These are phyloP conservation scores for Tetrahymena borealis DNA, from an alignment of 73 alveolate species.

Conservation along the genomic window DNA sequence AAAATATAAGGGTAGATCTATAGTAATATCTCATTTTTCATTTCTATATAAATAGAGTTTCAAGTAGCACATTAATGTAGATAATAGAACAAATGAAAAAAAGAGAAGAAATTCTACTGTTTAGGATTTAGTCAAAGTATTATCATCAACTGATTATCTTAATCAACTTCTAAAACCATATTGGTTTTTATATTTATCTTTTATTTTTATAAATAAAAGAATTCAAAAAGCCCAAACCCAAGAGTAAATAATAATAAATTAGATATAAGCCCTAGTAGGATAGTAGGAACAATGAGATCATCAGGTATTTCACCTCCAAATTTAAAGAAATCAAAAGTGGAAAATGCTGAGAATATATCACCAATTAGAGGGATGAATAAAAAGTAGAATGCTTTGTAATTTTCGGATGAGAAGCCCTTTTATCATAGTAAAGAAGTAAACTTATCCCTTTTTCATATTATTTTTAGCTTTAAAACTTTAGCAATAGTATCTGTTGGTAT, in stretches of 20 bases:
- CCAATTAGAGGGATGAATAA: background rate
- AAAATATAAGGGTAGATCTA: background rate
- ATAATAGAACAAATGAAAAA: background rate
- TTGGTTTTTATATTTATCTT: background rate
- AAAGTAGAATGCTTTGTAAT: background rate
- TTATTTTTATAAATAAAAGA: background rate
- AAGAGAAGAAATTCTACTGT: background rate
- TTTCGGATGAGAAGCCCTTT: background rate
- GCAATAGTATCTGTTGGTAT: background rate
- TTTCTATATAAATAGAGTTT: background rate
- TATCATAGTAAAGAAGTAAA: background rate
- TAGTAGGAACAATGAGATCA: background rate
- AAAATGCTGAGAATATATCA: background rate
- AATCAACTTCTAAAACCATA: background rate
- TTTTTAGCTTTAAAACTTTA: too few species aligned
- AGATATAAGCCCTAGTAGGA: background rate
- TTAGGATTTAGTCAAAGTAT: background rate
- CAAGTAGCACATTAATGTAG: background rate
- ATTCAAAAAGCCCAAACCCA: background rate
- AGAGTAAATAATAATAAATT: background rate
- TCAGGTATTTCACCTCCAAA: background rate
- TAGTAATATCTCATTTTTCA: background rate
- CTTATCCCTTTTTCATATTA: background rate
- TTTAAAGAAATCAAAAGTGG: background rate
- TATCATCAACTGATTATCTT: background rate